Evolutionary conservation across 805 yeast genomes (phyloP), one percentile per base, ranked within the genome.

Genomic region (Myxozyma nipponensis): DNA sequence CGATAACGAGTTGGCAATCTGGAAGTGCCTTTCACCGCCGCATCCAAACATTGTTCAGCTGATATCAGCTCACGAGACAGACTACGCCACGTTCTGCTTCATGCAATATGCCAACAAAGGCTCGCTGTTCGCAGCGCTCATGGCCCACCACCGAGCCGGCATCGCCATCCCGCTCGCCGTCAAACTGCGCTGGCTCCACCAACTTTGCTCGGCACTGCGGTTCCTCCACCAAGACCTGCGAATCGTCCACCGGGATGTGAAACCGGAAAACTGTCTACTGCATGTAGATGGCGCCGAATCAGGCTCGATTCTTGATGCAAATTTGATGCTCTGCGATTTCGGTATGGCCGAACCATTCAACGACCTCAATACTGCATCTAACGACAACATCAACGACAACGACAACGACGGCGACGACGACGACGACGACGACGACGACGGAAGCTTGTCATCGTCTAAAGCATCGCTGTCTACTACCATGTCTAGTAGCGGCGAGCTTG

Each of bases 241-340:
- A 1, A 73, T 86, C 28, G 85, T 83, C 6, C 96, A 87, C 62
- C 90, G 95, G 1, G 96, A 87, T 68, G 66, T 87, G 42, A 87
- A 87, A 67, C 72, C 87, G 39, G 96, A 87, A 61, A 87, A 87
- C 62, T 85, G 91, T 54, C 69, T 87, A 39, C 65, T 86, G 24
- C 82, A 82, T 54, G 69, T 72, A 19, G 58, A 59, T 42, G 56
- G 57, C 4, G 44, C 24, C 13, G 34, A 41, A 4, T 18, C 23
- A 19, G 19, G 15, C 6, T 15, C 39, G 9, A 18, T 52, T 21
- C 5, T 13, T 2, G 42, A 44, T 23, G 54, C 58, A 4, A 19
- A 32, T 7, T 72, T 86, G 55, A 63, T 83, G 23, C 64, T 90
- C 4, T 86, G 96, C 69, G 98, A 90, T 68, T 90, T 90, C 70